Evolutionary conservation across 345 rosid genomes (phyloP).

Genomic region (Tarenaya hassleriana): DNA sequence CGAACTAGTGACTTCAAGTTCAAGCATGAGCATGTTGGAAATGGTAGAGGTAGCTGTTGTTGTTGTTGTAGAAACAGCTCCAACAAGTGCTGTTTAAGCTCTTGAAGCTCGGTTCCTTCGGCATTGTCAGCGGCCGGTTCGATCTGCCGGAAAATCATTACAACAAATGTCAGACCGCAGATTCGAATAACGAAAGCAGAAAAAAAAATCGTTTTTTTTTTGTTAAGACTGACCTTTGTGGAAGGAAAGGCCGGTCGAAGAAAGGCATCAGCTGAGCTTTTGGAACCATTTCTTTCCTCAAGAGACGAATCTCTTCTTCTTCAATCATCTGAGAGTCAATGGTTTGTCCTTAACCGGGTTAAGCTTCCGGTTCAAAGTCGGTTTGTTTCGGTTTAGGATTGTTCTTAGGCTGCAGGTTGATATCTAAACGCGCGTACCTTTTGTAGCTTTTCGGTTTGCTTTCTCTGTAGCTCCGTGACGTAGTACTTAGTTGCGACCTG

Average conservation of each 20-base stretch:
- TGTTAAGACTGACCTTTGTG: constrained; percentile 43
- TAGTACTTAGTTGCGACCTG: constrained; percentile 77
- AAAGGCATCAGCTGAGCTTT: constrained; percentile 83
- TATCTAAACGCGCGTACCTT: constrained; percentile 56
- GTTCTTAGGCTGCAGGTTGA: neutral
- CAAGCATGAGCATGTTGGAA: constrained; percentile 38
- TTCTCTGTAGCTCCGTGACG: constrained; percentile 45
- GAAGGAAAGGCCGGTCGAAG: constrained; percentile 70
- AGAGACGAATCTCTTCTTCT: constrained; percentile 58
- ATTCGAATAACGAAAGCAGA: neutral
- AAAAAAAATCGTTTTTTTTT: neutral
- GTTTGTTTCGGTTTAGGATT: neutral
- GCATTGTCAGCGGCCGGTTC: constrained; percentile 58
- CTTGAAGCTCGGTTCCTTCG: constrained; percentile 63
- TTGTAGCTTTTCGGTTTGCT: constrained; percentile 50
- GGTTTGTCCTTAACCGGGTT: neutral
- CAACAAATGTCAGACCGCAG: too few relatives aligned
- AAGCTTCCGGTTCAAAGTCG: neutral
- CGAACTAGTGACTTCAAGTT: constrained; percentile 19
- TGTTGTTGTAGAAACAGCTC: constrained; percentile 40
- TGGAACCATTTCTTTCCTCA: constrained; percentile 84
- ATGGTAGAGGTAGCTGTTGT: constrained; percentile 38
- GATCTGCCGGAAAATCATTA: constrained; percentile 38
- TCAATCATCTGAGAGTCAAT: constrained; percentile 57
- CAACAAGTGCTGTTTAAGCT: constrained; percentile 48